These are phyloP conservation scores for Flammula alnicola DNA, from an alignment of 1,284 basidiomycete species.

Conservation along the genomic window DNA sequence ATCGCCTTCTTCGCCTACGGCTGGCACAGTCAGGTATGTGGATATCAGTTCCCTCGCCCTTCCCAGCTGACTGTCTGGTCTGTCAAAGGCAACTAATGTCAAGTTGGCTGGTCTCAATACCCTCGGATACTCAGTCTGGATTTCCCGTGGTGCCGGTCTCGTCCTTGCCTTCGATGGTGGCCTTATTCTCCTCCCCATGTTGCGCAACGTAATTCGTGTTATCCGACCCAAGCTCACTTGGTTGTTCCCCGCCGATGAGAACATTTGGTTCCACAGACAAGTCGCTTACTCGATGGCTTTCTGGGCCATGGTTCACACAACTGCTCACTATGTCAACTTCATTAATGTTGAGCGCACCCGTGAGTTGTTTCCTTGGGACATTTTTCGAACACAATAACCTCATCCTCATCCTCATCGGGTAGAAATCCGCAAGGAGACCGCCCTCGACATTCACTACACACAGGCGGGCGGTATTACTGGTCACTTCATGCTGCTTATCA, in stretches of 20 bases:
- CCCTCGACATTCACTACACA: slow-evolving; percentile 83
- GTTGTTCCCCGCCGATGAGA: slow-evolving; percentile 88
- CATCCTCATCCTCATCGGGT: slow-evolving; percentile 6
- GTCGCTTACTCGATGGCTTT: slow-evolving; percentile 90
- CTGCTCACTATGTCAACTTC: slow-evolving; percentile 91
- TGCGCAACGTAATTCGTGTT: slow-evolving; percentile 82
- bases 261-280: slow-evolving; percentile 91
- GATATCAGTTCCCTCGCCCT: too few species aligned
- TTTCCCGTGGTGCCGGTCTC: slow-evolving; percentile 84
- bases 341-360: slow-evolving; percentile 83
- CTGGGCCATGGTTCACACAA: slow-evolving; percentile 86
- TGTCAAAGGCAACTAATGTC: slow-evolving; percentile 60
- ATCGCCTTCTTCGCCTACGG: slow-evolving; percentile 75
- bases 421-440: slow-evolving; percentile 80
- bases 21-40: slow-evolving; percentile 74
- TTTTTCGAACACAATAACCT: slow-evolving; percentile 1
- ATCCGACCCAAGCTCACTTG: slow-evolving; percentile 77
- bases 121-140: slow-evolving; percentile 83
- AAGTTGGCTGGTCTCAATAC: slow-evolving; percentile 77
- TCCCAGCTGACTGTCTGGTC: slow-evolving; percentile 6
- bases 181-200: slow-evolving; percentile 83
- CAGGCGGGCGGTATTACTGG: slow-evolving; percentile 88
- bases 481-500: slow-evolving; percentile 89
- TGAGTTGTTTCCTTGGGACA: slow-evolving; percentile 39
- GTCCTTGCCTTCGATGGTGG: slow-evolving; percentile 86